Evolutionary conservation across 2,329 filamentous ascomycete genomes (phyloP).

Genomic region (Hypoxylon sp.): DNA sequence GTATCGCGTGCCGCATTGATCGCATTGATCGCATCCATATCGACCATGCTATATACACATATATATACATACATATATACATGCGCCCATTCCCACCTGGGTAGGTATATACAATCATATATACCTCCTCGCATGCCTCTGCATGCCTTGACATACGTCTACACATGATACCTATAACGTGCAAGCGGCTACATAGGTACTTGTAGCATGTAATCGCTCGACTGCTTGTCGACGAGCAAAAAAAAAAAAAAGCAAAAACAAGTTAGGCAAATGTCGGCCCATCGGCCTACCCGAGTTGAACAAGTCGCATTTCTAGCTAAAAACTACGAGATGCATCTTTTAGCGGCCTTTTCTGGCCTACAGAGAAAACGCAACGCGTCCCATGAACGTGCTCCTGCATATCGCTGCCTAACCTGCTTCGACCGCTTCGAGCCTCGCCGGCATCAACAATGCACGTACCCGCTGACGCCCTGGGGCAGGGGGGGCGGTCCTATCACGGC

Average conservation of each 20-base stretch:
- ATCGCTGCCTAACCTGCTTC: slow-evolving; percentile 18
- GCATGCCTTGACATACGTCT: neutral
- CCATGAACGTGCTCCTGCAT: neutral
- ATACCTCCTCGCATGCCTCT: neutral
- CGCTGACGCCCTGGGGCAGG: slow-evolving; percentile 8
- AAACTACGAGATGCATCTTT: neutral
- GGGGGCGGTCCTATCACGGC: neutral
- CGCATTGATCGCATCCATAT: too few relatives aligned
- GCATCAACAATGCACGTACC: slow-evolving; percentile 13
- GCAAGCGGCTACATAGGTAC: neutral
- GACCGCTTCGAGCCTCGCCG: neutral
- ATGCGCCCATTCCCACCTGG: too few relatives aligned
- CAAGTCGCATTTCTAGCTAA: slow-evolving; percentile 10
- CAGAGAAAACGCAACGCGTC: slow-evolving; percentile 18
- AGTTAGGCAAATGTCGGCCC: slow-evolving; percentile 13
- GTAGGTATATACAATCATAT: neutral
- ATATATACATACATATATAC: neutral
- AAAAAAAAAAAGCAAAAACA: slow-evolving; percentile 7
- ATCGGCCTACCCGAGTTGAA: slow-evolving; percentile 25
- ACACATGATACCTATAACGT: neutral
- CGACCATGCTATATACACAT: neutral
- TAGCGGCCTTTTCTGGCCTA: slow-evolving; percentile 15
- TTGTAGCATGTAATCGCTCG: neutral
- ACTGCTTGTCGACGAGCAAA: neutral
- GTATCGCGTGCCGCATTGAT: too few relatives aligned